A percentile compares a stretch with the other conserved stretches of the same genome.
phyloP scores from a whole-genome alignment of 805 yeast genomes.

The Isabelozyma gotoi region DNA sequence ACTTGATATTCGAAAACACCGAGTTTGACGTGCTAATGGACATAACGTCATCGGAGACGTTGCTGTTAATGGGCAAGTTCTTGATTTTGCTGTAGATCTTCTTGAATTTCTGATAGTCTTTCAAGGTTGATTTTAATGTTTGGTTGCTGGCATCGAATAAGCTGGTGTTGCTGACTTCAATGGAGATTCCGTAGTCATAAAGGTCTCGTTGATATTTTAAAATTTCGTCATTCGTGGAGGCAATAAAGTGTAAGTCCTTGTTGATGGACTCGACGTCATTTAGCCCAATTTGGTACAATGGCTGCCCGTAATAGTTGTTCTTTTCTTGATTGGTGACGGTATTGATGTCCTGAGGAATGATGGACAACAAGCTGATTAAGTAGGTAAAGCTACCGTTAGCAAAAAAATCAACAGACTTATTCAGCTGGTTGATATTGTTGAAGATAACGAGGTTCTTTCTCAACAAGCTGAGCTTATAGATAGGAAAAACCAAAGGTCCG shows the following conservation, averaged over 20 bases:
- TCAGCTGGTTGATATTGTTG: conserved; percentile 11
- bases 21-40: conserved; percentile 31
- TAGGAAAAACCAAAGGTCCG: conserved; percentile 65
- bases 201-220: conserved; percentile 51
- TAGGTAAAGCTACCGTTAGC: conserved; percentile 50
- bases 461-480: conserved; percentile 63
- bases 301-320: conserved; percentile 33
- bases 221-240: conserved; percentile 67
- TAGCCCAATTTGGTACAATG: conserved; percentile 64
- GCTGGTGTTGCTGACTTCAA: conserved; percentile 13
- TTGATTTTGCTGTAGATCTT: conserved; percentile 25
- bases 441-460: conserved; percentile 56
- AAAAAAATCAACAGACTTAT: conserved; percentile 12
- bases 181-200: conserved; percentile 45
- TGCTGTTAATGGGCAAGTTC: conserved; percentile 11
- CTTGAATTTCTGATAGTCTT: conserved; percentile 38
- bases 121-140: conserved; percentile 28
- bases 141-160: conserved; percentile 7
- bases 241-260: conserved; percentile 41
- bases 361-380: conserved; percentile 57
- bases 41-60: conserved; percentile 23
- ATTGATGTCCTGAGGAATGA: conserved; percentile 58
- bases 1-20: conserved; percentile 10
- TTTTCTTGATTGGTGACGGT: conserved; percentile 12
- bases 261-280: conserved; percentile 37